These are phyloP conservation scores for Apiospora saccharicola DNA, from an alignment of 2,329 filamentous ascomycete genomes.

Conservation along the genomic window DNA sequence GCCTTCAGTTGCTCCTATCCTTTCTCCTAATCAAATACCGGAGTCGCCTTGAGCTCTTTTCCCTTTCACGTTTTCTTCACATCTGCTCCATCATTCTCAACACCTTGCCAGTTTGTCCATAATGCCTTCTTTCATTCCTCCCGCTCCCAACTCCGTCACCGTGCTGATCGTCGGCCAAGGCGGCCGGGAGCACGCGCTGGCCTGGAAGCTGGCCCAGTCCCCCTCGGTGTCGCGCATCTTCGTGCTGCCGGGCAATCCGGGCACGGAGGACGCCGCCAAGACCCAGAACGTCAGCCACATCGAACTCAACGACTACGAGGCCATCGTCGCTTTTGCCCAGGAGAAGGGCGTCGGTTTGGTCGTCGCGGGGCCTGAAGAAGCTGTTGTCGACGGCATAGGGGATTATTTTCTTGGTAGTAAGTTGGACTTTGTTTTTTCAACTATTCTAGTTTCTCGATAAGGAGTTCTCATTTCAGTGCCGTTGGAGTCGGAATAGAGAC, in stretches of 20 bases:
- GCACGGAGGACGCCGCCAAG: slow-evolving; percentile 38
- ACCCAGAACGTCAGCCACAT: not conserved
- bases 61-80: no score
- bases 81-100: no score
- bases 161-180: slow-evolving; percentile 78
- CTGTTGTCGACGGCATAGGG: not conserved
- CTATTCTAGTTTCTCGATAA: no score
- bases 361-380: not conserved
- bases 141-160: no score
- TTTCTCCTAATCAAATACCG: no score
- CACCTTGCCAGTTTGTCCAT: no score
- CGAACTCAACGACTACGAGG: slow-evolving; percentile 37
- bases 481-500: not conserved
- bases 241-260: slow-evolving; percentile 70
- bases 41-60: no score
- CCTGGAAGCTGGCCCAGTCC: slow-evolving; percentile 76
- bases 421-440: not conserved
- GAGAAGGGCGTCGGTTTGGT: not conserved
- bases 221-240: slow-evolving; percentile 66
- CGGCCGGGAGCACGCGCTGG: slow-evolving; percentile 77
- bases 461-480: no score
- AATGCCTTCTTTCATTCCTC: no score
- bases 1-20: no score
- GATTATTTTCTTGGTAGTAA: not conserved
- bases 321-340: slow-evolving; percentile 74